Conservation (phyloP, 2,329 filamentous ascomycete species). For the Coniochaeta pulveracea region DNA sequence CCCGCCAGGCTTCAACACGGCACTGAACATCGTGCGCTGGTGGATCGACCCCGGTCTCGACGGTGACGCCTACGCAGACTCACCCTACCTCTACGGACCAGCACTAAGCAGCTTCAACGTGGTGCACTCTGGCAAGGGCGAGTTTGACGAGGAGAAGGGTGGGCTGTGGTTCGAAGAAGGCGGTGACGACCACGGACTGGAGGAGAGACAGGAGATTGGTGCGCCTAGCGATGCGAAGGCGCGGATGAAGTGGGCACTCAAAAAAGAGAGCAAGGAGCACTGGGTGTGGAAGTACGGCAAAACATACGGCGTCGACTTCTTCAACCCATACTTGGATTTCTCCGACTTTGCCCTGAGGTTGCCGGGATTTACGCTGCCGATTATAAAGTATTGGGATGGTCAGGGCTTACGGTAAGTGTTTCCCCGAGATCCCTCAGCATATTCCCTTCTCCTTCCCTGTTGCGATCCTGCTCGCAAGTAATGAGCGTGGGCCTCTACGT, state of each 20-base stretch:
- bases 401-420: conserved; percentile 58
- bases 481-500: conserved; percentile 22
- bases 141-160: conserved; percentile 33
- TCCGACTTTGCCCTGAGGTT: conserved; percentile 57
- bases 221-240: conserved; percentile 40
- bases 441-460: conserved; percentile 18
- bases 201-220: conserved; percentile 30
- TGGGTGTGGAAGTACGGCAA: conserved; percentile 44
- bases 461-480: conserved; percentile 13
- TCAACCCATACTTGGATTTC: conserved; percentile 88
- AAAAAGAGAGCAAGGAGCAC: conserved; percentile 31
- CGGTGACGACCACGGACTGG: conserved; percentile 43
- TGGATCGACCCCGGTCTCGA: conserved; percentile 85
- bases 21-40: conserved; percentile 78
- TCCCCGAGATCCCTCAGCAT: conserved; percentile 7
- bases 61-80: conserved; percentile 79
- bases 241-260: conserved; percentile 49
- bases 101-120: conserved; percentile 71
- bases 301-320: conserved; percentile 57
- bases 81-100: conserved; percentile 76
- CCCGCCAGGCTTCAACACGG: conserved; percentile 76
- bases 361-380: conserved; percentile 61
- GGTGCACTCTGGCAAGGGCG: conserved; percentile 50
- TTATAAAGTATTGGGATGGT: conserved; percentile 72
- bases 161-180: conserved; percentile 55